Evolutionary conservation across 495 filamentous ascomycete species (phyloP), one percentile per base, ranked within the genome.

Genomic region (Aspergillus taichungensis): DNA sequence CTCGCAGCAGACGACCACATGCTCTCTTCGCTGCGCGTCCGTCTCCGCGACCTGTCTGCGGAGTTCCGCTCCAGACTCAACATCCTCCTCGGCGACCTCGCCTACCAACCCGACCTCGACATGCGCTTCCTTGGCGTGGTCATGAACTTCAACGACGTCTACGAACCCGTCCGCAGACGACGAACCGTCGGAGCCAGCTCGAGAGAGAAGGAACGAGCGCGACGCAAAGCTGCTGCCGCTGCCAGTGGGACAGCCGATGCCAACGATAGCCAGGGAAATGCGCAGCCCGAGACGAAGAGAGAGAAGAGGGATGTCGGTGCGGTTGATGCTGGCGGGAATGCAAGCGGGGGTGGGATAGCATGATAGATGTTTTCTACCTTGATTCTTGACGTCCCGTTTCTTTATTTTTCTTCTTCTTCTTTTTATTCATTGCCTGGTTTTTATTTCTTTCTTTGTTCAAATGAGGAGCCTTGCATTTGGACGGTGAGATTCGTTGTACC

Each of bases 141-240:
- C 13, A 94, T 99, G 88, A 99, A 96, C 59, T 99, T 99, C 60
- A 99, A 99, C 63, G 90, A 96, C 62, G 87, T 95, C 6, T 96
- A 96, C 65, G 74, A 84, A 62, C 84, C 85, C 3, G 75, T 78
- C 36, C 74, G 79, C 46, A 71, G 79, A 63, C 75, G 81, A 61
- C 61, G 69, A 34, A 52, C 58, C 9, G 33, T 52, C 36, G 54
- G 49, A 8, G 44, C 40, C 1, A 64, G 47, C 40, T 53, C 60
- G 46, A 59, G 30, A 49, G 68, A 74, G 35, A 66, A 61, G 33
- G 66, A 72, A n/a, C 60, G 58, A 36, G 57, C 57, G 6, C 67
- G 58, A 40, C 53, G 59, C 10, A 61, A 49, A 18, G 54, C 61
- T 6, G 47, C 56, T 0, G 37, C 60, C 13, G 53, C 53, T 7